Percentiles rank a stretch among this genome's conserved stretches.
Conservation (phyloP, 495 filamentous ascomycete species). For the Penicillium ucsense region DNA sequence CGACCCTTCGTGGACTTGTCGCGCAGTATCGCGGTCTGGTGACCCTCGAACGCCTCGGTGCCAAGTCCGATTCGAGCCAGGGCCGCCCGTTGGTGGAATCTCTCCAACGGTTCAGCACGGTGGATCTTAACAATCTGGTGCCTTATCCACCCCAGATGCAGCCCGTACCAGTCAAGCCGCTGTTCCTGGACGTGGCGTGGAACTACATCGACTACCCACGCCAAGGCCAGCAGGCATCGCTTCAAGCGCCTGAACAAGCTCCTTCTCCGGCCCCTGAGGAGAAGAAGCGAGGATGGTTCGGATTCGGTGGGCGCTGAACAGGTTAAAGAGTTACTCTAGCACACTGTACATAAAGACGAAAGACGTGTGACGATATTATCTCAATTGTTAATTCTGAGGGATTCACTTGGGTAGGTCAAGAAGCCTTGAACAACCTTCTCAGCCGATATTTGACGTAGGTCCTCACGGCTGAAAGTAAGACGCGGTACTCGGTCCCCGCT, state of each 20-base stretch:
- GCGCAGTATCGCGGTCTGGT: slow-evolving; percentile 74
- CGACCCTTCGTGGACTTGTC: slow-evolving; percentile 55
- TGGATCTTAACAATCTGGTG: slow-evolving; percentile 73
- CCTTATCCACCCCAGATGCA: slow-evolving; percentile 75
- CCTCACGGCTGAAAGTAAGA: no score
- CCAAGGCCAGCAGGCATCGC: no score
- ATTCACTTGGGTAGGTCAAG: no score
- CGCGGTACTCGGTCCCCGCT: no score
- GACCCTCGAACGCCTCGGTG: slow-evolving; percentile 54
- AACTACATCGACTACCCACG: slow-evolving; percentile 96
- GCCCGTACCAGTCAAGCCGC: slow-evolving; percentile 82
- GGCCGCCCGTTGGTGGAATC: slow-evolving; percentile 55
- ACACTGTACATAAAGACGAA: neutral
- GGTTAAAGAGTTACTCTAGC: neutral
- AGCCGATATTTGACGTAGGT: no score
- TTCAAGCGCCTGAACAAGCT: slow-evolving; percentile 5
- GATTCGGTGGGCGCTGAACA: slow-evolving; percentile 67
- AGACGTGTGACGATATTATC: neutral
- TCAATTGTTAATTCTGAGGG: no score
- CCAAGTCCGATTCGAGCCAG: slow-evolving; percentile 18
- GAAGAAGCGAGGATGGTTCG: slow-evolving; percentile 76
- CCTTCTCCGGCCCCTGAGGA: slow-evolving; percentile 25
- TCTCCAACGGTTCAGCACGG: slow-evolving; percentile 61
- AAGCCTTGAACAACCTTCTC: no score
- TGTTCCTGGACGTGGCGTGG: slow-evolving; percentile 95